Conservation (phyloP, 1,284 basidiomycete genomes). For the Fomitiporia mediterranea region DNA sequence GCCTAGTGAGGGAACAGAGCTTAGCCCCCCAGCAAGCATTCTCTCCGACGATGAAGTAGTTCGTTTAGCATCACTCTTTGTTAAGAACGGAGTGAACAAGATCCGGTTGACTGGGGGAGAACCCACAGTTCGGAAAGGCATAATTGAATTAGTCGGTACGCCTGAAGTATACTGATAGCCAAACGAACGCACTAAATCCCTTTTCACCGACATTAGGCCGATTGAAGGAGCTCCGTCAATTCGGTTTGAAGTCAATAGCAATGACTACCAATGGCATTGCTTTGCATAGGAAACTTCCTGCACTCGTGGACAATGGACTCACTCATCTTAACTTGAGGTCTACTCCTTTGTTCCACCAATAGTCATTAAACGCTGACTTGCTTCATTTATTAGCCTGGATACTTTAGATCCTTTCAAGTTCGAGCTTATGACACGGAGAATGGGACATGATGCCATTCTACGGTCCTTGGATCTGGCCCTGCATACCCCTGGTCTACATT, state of each 20-base stretch:
- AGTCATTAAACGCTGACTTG: constrained; percentile 32
- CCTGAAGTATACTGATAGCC: constrained; percentile 15
- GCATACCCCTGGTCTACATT: constrained; percentile 42
- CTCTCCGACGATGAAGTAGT: constrained; percentile 75
- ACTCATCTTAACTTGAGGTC: constrained; percentile 82
- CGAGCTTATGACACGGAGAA: constrained; percentile 76
- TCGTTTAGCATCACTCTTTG: constrained; percentile 73
- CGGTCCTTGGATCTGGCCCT: constrained; percentile 64
- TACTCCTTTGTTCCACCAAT: constrained; percentile 4
- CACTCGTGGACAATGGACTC: constrained; percentile 66
- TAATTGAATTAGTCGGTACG: constrained; percentile 68
- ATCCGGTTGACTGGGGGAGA: constrained; percentile 87
- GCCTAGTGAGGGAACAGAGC: constrained; percentile 76
- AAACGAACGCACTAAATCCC: constrained; percentile 16
- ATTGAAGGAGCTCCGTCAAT: constrained; percentile 48
- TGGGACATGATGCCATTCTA: constrained; percentile 72
- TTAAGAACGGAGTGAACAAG: constrained; percentile 79
- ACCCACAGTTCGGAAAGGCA: constrained; percentile 79
- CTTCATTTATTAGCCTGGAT: constrained; percentile 82
- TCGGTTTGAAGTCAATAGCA: constrained; percentile 72
- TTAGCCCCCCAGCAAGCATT: constrained; percentile 66
- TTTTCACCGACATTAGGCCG: constrained; percentile 35
- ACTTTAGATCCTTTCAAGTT: constrained; percentile 87
- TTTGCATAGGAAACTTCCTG: constrained; percentile 66
- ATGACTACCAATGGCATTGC: constrained; percentile 86